phyloP scores from a whole-genome alignment of 1,139 yeast species.

The Kurtzmaniella quercitrusa region DNA sequence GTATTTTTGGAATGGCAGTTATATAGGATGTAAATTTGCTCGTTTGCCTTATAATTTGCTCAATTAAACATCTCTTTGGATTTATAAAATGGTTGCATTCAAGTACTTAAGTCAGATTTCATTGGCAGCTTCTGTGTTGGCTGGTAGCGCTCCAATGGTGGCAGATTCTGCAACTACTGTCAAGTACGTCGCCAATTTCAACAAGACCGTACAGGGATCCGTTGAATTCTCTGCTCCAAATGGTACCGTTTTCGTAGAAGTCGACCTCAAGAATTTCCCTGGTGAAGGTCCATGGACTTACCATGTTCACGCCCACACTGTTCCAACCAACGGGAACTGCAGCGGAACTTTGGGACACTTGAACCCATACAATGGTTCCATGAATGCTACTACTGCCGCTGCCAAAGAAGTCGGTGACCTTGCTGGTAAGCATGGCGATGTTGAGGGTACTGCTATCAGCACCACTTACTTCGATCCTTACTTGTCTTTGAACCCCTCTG shows the following conservation, averaged over 20 bases:
- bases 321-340: conserved; percentile 39
- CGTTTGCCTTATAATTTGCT: neutral
- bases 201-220: conserved; percentile 20
- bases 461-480: conserved; percentile 30
- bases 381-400: conserved; percentile 21
- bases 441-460: conserved; percentile 21
- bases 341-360: conserved; percentile 34
- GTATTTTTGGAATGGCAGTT: neutral
- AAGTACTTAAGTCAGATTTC: neutral
- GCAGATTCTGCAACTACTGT: conserved; percentile 23
- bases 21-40: neutral
- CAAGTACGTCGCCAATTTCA: conserved; percentile 20
- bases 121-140: conserved; percentile 10
- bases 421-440: conserved; percentile 37
- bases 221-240: conserved; percentile 29
- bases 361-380: conserved; percentile 35
- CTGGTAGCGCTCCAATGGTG: conserved; percentile 22
- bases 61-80: neutral
- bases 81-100: conserved; percentile 1
- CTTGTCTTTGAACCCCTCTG: conserved; percentile 33
- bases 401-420: conserved; percentile 38
- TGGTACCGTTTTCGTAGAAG: conserved; percentile 30
- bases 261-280: conserved; percentile 33
- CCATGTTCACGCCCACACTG: conserved; percentile 37
- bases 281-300: conserved; percentile 36